Evolutionary conservation across 805 yeast species (phyloP), one percentile per base, ranked within the genome.

Genomic region (Pichia nanzhaoensis): DNA sequence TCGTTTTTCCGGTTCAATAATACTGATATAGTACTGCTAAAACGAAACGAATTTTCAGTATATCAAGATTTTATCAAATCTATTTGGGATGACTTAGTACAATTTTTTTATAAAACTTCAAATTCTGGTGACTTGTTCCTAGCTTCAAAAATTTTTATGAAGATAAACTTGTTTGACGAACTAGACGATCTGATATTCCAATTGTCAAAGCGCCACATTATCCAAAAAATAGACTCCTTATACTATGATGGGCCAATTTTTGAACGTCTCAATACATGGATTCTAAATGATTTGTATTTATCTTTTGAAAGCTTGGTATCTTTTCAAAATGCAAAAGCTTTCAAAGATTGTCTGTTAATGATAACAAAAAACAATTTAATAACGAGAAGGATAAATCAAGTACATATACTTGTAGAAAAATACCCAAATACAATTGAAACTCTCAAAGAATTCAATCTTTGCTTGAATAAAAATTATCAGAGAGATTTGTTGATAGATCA

Each of bases 351-450:
- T 35, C 41, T 64, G 7, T 41, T 53, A 8, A 43, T 48, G 13
- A 40, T 58, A 3, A 50, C 56, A 3, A 57, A 54, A 38, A 45
- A 46, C 35, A 57, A 58, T 39, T 47, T 66, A 19, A 55, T 57
- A 3, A 39, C 68, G n/a, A 61, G 81, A 34, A 65, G 93, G 47
- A 75, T 72, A 1, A 50, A 56, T 1, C 88, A 85, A 54, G 72
- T 82, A 8, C 82, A 71, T 55, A 77, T 75, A 24, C 72, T 86
- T 21, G 75, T 84, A 0, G 50, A 66, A 1, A 63, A 66, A 31
- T 82, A 63, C 49, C 90, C 91, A 0, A 50, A 56, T 3, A 73
- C 86, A 1, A 55, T 57, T 10, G 62, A 68, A 4, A 81, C 85
- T 0, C 62, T 87, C 13, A 58, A 64, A 22, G 95, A 87, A 51